A percentile compares a stretch with the other conserved stretches of the same genome.
These are phyloP conservation scores for Emergomyces pasteurianus DNA, from an alignment of 2,329 filamentous ascomycete genomes.

Conservation along the genomic window DNA sequence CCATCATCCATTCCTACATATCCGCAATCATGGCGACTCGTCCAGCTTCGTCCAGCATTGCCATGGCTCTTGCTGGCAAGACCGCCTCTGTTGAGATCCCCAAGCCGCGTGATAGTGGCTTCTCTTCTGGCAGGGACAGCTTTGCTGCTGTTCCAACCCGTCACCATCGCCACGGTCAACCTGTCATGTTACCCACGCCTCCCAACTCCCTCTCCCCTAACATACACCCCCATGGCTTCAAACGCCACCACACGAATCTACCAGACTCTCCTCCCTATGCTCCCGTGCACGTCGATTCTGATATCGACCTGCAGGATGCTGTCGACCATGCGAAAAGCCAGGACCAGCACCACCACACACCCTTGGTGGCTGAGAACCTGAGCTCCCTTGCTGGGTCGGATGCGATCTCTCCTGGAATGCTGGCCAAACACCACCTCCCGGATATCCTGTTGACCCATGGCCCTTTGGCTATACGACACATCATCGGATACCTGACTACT, in stretches of 20 bases:
- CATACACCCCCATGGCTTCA: slow-evolving; percentile 68
- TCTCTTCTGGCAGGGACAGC: slow-evolving; percentile 22
- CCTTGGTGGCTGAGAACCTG: slow-evolving; percentile 17
- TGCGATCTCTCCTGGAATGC: slow-evolving; percentile 70
- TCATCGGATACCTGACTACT: slow-evolving; percentile 89
- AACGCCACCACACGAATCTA: slow-evolving; percentile 42
- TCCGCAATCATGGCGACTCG: slow-evolving; percentile 33
- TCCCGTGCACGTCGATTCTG: slow-evolving; percentile 57
- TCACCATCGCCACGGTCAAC: slow-evolving; percentile 18
- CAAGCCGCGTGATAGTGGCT: slow-evolving; percentile 28
- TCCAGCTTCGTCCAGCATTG: slow-evolving; percentile 33
- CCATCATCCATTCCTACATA: slow-evolving; percentile 1
- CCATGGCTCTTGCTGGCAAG: slow-evolving; percentile 39
- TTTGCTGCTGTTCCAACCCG: slow-evolving; percentile 22
- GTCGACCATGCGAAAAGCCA: slow-evolving; percentile 40
- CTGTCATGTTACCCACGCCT: slow-evolving; percentile 61
- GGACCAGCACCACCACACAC: slow-evolving; percentile 25
- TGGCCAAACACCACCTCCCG: slow-evolving; percentile 82
- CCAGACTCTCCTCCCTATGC: slow-evolving; percentile 32
- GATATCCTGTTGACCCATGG: slow-evolving; percentile 83
- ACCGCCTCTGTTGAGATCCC: slow-evolving; percentile 39
- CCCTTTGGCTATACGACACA: slow-evolving; percentile 83
- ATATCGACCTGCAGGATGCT: slow-evolving; percentile 70
- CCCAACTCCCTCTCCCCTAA: slow-evolving; percentile 90
- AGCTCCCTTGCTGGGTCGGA: slow-evolving; percentile 46